Base-by-base conservation (phyloP, 495 filamentous ascomycete genomes). In the Xylaria grammica region DNA sequence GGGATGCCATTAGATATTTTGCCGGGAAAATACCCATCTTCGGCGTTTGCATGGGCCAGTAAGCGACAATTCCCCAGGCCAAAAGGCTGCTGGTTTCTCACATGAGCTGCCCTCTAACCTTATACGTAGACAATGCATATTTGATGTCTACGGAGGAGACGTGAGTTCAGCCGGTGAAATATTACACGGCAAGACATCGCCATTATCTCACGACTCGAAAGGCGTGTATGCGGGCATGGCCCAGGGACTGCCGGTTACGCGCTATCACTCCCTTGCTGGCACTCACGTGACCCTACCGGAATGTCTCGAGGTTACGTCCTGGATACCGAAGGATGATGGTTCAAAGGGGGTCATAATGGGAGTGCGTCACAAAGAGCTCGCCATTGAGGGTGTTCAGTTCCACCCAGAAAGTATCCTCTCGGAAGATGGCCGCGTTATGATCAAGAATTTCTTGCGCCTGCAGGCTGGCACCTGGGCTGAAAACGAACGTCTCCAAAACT, bases 351-450 rank as follows among this genome's bases (percentile, higher is more conserved):
- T 98, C 49, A 99, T 99, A 66, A 98, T 98, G 95, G 95, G 95
- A 20, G 89, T 98, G 11, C 85, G 95, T 22, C 95, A 99, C 79
- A 97, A 96, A 77, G 85, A 94, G 72, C 88, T 90, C 70, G 81
- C 91, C 0, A 83, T 99, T 4, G 95, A 99, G 72, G 95, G 94
- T 32, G 93, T 98, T 19, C 95, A 99, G 73, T 99, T 97, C 74
- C 95, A 99, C 72, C 95, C 95, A 0, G 95, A 99, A 76, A 97
- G 94, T 73, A 99, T 99, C 57, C 77, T 99, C 30, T 97, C 95
- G 0, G 91, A 88, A 60, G 87, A 95, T 63, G 95, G 95, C 11
- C 90, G 91, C 30, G 72, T 83, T 9, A 97, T 99, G 92, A 84
- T 98, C 69, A 88, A 86, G 69, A 99, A 98, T 71, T 99, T 99